Percentiles rank a stretch among this genome's conserved stretches.
These are phyloP conservation scores for Umbilicus rupestris DNA, from an alignment of 164 flowering plant species.

Conservation along the genomic window DNA sequence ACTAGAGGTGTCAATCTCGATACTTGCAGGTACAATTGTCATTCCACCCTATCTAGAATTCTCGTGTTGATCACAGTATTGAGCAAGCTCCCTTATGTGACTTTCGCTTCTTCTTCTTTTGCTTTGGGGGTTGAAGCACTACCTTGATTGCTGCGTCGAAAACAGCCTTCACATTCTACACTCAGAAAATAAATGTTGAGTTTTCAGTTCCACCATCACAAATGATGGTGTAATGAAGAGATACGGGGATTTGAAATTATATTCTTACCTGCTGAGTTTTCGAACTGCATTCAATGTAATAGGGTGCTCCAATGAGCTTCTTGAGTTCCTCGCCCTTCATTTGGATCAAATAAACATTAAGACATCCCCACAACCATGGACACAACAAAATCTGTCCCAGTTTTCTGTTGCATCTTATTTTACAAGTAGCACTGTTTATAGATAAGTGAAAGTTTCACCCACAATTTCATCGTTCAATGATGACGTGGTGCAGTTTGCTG, in stretches of 20 bases:
- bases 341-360: constrained; percentile 2
- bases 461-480: background rate
- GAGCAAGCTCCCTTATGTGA: constrained; percentile 33
- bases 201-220: background rate
- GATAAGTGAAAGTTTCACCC: background rate
- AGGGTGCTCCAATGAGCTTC: constrained; percentile 53
- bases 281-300: constrained; percentile 62
- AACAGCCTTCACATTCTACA: constrained; percentile 63
- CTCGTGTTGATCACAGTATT: constrained; percentile 28
- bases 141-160: constrained; percentile 65
- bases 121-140: constrained; percentile 61
- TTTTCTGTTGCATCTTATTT: no score
- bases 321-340: constrained; percentile 57
- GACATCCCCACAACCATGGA: background rate
- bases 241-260: background rate
- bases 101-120: constrained; percentile 48
- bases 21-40: background rate
- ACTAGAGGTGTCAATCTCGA: background rate
- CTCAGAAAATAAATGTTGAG: background rate
- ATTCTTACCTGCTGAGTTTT: constrained; percentile 70
- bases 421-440: no score
- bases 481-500: background rate
- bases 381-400: no score
- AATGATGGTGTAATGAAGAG: background rate
- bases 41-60: constrained; percentile 7